Base-by-base conservation (phyloP, 768 basidiomycete genomes). In the Cystobasidium onofrii region DNA sequence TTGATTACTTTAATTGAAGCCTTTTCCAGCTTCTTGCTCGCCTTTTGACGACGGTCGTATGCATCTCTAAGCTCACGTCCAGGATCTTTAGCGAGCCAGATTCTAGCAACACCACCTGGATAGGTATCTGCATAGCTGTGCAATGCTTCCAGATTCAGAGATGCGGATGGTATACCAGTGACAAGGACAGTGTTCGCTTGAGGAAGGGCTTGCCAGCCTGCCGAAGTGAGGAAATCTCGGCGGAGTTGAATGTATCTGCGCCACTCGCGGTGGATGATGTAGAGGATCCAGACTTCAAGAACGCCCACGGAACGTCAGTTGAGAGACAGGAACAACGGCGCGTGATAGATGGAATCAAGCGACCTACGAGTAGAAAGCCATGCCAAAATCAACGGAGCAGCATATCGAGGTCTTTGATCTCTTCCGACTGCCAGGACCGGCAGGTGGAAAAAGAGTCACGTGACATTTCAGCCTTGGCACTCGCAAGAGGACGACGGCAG, bases 61-160 rank as follows among this genome's bases (percentile, higher is more conserved):
- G 91, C 78, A 52, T 89, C 88, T 0, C 92, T 92, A 64, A 99
- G 85, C 12, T 76, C 71, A 17, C 64, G 55, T 27, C 72, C 85
- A 7, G 57, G 57, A 52, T 73, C 88, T 88, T 90, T 85, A 80
- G 93, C 95, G 50, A 98, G 85, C 93, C 95, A 99, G 41, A 99
- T 87, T 76, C 87, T 86, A 79, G 88, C 88, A 10, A 94, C 89
- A 20, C 94, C 94, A 12, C 94, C 94, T 0, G 96, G 95, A 1
- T 97, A 85, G 79, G 52, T 88, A 52, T 60, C 31, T 3, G 69
- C 44, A 55, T 41, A 55, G 29, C 7, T 60, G 25, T 61, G 33
- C 44, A 67, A 20, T 27, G 63, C 43, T 43, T 75, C 44, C 39
- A 71, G 15, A 36, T 71, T 60, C 12, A 52, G 55, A 2, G 33